phyloP scores from a whole-genome alignment of 164 flowering plant genomes.

The Macadamia tetraphylla region DNA sequence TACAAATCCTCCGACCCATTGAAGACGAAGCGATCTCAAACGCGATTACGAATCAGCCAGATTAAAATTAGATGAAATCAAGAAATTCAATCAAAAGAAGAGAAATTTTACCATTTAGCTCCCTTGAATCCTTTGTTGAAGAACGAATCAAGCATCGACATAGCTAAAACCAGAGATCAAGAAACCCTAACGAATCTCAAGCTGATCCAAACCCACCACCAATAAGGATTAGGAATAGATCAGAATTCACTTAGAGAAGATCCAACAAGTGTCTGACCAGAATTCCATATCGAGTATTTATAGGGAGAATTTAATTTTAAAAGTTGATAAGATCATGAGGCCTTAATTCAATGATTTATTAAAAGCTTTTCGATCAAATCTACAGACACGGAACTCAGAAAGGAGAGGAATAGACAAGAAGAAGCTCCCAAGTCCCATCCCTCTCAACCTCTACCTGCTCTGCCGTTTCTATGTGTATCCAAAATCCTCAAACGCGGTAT shows the following conservation, averaged over 20 bases:
- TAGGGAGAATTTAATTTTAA: too few species aligned
- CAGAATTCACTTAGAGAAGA: too few species aligned
- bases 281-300: too few species aligned
- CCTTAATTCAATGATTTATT: too few species aligned
- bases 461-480: neutral
- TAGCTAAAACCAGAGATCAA: conserved; percentile 16
- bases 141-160: conserved; percentile 88
- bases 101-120: conserved; percentile 56
- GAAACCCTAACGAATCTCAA: neutral
- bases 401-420: neutral
- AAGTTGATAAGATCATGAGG: too few species aligned
- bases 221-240: too few species aligned
- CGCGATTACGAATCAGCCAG: neutral
- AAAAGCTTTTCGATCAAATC: too few species aligned
- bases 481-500: too few species aligned
- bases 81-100: neutral
- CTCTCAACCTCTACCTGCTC: neutral
- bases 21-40: too few species aligned
- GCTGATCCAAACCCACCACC: neutral
- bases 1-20: too few species aligned
- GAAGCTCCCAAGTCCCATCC: neutral
- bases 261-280: too few species aligned
- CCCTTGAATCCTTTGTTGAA: conserved; percentile 79
- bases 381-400: too few species aligned
- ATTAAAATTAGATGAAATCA: neutral